Percentiles rank a stretch among this genome's conserved stretches.
phyloP scores from a whole-genome alignment of 352 stramenopile species.

The Bremia lactucae region DNA sequence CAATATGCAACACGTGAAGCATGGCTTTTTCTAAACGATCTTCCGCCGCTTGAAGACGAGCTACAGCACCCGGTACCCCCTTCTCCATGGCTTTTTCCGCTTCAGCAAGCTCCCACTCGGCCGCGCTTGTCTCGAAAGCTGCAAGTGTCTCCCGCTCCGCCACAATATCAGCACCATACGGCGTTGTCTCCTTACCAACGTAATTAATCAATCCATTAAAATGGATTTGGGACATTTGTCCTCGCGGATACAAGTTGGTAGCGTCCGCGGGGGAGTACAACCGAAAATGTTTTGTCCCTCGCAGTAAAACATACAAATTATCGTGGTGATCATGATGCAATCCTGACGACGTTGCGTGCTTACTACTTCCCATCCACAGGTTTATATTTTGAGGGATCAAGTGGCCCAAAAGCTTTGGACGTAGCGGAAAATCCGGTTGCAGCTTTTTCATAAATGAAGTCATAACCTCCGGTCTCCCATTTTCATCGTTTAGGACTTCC shows the following conservation, averaged over 20 bases:
- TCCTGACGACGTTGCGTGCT: constrained; percentile 74
- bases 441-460: constrained; percentile 73
- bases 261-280: constrained; percentile 88
- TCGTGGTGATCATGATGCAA: constrained; percentile 99
- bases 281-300: constrained; percentile 90
- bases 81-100: constrained; percentile 46
- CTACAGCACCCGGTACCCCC: constrained; percentile 34
- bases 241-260: constrained; percentile 87
- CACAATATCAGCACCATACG: constrained; percentile 60
- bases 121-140: constrained; percentile 47
- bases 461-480: constrained; percentile 78
- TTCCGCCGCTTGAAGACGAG: constrained; percentile 46
- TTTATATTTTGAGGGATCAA: constrained; percentile 93
- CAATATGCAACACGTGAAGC: constrained; percentile 62
- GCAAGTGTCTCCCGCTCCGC: constrained; percentile 46
- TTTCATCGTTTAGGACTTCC: constrained; percentile 68
- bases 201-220: constrained; percentile 95
- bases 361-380: constrained; percentile 92
- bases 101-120: constrained; percentile 43
- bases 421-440: constrained; percentile 72
- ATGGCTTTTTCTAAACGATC: constrained; percentile 57
- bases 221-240: constrained; percentile 81
- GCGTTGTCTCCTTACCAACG: constrained; percentile 68
- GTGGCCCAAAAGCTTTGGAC: constrained; percentile 71
- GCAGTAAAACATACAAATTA: constrained; percentile 95